Base-by-base conservation (phyloP, 371 early-diverging fungal genomes). In the Rhizopus microsporus region DNA sequence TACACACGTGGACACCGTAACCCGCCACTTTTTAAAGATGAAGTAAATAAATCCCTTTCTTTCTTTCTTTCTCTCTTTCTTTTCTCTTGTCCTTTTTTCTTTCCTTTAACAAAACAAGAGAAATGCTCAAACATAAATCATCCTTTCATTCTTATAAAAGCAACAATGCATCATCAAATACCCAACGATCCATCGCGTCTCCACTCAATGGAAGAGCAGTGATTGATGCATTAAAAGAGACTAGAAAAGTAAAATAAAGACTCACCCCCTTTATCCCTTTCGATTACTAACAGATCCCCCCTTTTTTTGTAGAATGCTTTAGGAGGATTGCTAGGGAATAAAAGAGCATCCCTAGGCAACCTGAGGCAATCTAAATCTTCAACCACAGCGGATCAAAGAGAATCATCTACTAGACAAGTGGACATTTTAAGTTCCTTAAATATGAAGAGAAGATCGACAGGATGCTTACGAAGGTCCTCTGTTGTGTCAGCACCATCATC, bases 371-470 rank as follows among this genome's bases (percentile, higher is more conserved):
- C 72, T 5, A 75, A 75, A 60, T 75, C 76, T 23, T 70, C 65
- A 3, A 67, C 70, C 5, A 75, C 76, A 39, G 71, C 70, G n/a
- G 67, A 68, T 32, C 50, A 60, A 33, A 56, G 46, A 34, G 63
- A 63, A 49, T 58, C 67, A 2, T 40, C 54, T 10, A 56, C 54
- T 23, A 40, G 59, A 51, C 65, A 64, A 46, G 54, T 43, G 15
- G 60, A 65, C 15, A 7, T 60, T 6, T 35, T 57, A 3, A 52
- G 15, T 3, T 34, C 59, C 3, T 43, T 62, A 42, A 51, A 62
- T 47, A 65, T 77, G 66, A 78, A 78, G 55, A 69, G 78, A 51
- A 69, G 75, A 35, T 78, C 78, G 1, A 78, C 74, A 6, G 78
- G 78, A 7, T 75, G 75, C 47, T 57, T 78, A 38, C 60, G 75